Evolutionary conservation across 257 asterid species (phyloP), one percentile per base, ranked within the genome.

Genomic region (Petunia axillaris): DNA sequence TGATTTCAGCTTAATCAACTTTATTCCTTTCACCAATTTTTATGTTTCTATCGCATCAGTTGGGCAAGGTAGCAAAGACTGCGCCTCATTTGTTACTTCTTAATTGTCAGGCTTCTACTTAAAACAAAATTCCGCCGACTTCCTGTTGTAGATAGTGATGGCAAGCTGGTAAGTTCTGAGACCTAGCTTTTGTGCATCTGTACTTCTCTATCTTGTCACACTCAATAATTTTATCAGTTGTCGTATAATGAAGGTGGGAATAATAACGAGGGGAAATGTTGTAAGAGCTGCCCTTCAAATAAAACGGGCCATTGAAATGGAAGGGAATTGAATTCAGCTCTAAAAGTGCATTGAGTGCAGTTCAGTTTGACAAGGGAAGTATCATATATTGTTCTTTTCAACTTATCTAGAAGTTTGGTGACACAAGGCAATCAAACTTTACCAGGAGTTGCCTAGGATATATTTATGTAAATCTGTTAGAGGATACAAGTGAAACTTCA

Each of bases 101-200:
- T 80, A 10, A 55, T 79, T 78, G 58, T 54, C 88, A 93, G 97
- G 71, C 79, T 94, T 80, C 85, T 93, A 81, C 97, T 95, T 40
- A 82, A 89, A 85, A 91, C 97, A 58, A 91, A 93, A 85, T 90
- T 89, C 37, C 91, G 94, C 37, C 93, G 95, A 83, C 95, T 93
- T 73, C 97, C 93, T 14, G 98, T 91, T 59, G 94, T 95, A 66
- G 94, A 92, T 71, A 86, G 79, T 63, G 91, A 88, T 38, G 97
- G 94, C 37, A 95, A 86, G 85, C 94, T 93, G 95, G 97, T 92
- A 82, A 87, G 92, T 63, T 81, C 64, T 52, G 80, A 53, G 41
- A 73, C 55, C 0, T 44, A 43, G 54, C 76, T 35, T 54, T 74
- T 39, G 14, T 39, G 64, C 38, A 25, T 41, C 55, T 76, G 48